Evolutionary conservation across 1,284 basidiomycete species (phyloP).

Genomic region (Chalciporus sp.): DNA sequence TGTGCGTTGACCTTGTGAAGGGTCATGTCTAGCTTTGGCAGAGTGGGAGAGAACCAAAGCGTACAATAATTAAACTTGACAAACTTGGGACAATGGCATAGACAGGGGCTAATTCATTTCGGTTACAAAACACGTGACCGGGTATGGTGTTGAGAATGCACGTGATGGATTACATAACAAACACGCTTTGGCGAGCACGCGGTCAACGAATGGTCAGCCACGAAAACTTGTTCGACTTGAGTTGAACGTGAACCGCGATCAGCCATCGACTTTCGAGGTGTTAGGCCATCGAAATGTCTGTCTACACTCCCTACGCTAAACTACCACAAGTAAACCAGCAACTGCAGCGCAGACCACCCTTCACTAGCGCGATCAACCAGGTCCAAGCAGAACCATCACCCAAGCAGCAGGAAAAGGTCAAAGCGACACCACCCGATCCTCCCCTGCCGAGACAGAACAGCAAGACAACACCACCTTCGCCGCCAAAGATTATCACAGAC

Average conservation of each 20-base stretch:
- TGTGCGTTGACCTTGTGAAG: neutral
- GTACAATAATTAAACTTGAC: neutral
- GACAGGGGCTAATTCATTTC: constrained; percentile 28
- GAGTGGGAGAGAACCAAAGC: neutral
- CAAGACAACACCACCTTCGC: constrained; percentile 80
- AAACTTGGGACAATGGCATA: neutral
- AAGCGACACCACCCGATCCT: constrained; percentile 41
- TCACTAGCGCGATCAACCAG: constrained; percentile 33
- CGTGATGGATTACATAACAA: constrained; percentile 34
- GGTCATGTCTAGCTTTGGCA: neutral
- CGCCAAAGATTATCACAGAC: constrained; percentile 78
- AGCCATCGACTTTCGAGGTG: constrained; percentile 33
- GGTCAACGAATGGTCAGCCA: constrained; percentile 26
- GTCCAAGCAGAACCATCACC: constrained; percentile 17
- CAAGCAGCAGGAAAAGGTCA: constrained; percentile 34
- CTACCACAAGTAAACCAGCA: constrained; percentile 18
- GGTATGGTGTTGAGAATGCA: constrained; percentile 27
- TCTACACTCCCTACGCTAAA: constrained; percentile 18
- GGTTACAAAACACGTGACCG: constrained; percentile 23
- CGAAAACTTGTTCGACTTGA: neutral
- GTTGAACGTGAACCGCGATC: neutral
- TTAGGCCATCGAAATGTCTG: constrained; percentile 39
- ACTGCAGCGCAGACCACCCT: constrained; percentile 29
- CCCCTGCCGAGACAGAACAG: constrained; percentile 78
- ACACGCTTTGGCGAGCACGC: constrained; percentile 29